Evolutionary conservation across 2,329 filamentous ascomycete species (phyloP).

Genomic region (Fusarium mangiferae): DNA sequence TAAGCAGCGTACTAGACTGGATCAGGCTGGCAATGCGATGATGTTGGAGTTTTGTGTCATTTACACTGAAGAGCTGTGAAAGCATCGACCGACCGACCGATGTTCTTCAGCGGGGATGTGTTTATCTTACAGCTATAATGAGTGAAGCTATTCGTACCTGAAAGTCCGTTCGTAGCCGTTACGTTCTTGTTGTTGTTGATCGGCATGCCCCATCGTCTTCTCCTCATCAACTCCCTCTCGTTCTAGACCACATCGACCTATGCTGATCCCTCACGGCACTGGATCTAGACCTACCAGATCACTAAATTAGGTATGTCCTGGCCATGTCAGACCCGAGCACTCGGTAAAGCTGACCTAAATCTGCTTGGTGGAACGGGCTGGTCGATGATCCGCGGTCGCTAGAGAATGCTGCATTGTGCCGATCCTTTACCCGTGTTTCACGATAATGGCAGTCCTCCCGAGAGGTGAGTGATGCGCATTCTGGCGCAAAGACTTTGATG

Average conservation of each 20-base stretch:
- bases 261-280: not conserved
- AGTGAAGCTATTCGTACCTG: not conserved
- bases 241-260: not conserved
- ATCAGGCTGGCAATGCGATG: not conserved
- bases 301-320: not conserved
- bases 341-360: not conserved
- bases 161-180: rapidly evolving
- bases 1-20: not conserved
- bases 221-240: not conserved
- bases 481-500: rapidly evolving
- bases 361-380: not conserved
- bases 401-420: not conserved
- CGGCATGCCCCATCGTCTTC: not conserved
- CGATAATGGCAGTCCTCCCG: rapidly evolving
- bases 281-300: not conserved
- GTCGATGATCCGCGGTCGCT: not conserved
- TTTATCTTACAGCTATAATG: not conserved
- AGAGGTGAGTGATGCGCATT: not conserved
- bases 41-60: not conserved
- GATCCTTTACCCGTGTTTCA: not conserved
- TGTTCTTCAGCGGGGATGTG: not conserved
- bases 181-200: not conserved
- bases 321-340: not conserved
- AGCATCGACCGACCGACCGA: rapidly evolving
- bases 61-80: not conserved